These are phyloP conservation scores for Castanea mollissima DNA, from an alignment of 306 rosid species.

Conservation along the genomic window DNA sequence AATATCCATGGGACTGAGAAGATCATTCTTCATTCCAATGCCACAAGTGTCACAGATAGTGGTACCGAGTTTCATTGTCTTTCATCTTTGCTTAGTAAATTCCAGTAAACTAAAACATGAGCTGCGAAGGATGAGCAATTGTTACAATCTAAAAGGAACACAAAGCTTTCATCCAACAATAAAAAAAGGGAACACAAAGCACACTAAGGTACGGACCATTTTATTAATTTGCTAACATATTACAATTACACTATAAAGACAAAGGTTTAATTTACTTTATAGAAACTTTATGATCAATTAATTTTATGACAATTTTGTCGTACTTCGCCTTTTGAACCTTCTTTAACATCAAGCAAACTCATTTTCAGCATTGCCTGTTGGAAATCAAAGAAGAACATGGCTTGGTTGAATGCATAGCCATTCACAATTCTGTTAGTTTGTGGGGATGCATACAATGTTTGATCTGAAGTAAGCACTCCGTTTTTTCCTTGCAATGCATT, in stretches of 20 bases:
- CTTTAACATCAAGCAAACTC: conserved; percentile 65
- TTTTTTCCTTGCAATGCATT: conserved; percentile 39
- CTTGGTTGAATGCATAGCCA: conserved; percentile 61
- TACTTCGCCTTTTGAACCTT: conserved; percentile 55
- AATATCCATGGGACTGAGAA: too few relatives aligned
- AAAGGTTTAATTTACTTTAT: neutral
- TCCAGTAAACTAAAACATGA: neutral
- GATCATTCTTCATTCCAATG: too few relatives aligned
- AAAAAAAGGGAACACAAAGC: neutral
- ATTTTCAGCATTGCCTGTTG: conserved; percentile 77
- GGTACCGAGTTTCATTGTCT: too few relatives aligned
- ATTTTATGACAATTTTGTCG: conserved; percentile 52
- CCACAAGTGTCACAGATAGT: too few relatives aligned
- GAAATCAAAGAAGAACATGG: conserved; percentile 74
- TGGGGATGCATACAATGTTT: conserved; percentile 46
- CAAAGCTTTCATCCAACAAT: too few relatives aligned
- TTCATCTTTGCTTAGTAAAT: neutral
- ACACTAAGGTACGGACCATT: neutral
- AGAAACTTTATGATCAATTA: conserved; percentile 24
- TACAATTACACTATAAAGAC: neutral
- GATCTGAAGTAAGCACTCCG: conserved; percentile 69
- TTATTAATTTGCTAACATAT: neutral
- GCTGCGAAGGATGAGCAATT: neutral
- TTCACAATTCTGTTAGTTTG: conserved; percentile 48
- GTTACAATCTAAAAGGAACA: neutral